These are phyloP conservation scores for Sodiomyces alkalinus DNA, from an alignment of 2,329 filamentous ascomycete species.

Conservation along the genomic window DNA sequence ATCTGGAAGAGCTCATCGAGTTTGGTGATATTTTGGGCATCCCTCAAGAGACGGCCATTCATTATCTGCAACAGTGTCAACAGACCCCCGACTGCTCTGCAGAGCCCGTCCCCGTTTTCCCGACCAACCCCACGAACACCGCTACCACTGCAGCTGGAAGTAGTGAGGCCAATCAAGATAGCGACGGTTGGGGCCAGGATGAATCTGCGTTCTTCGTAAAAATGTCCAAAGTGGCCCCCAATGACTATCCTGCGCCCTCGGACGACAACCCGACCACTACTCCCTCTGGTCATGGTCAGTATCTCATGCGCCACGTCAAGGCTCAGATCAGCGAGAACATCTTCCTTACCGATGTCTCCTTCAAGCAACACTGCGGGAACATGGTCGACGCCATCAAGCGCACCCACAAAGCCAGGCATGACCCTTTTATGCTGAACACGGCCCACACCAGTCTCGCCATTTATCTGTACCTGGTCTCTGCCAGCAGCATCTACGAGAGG, in stretches of 20 bases:
- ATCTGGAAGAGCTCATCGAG: not conserved
- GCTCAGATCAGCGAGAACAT: not conserved
- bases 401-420: not conserved
- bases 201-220: not conserved
- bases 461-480: constrained; percentile 1
- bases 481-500: not conserved
- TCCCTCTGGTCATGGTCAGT: not conserved
- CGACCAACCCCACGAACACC: too few relatives aligned
- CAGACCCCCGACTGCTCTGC: not conserved
- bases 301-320: not conserved
- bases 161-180: too few relatives aligned
- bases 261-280: not conserved
- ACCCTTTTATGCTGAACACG: not conserved
- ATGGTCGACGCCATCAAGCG: not conserved
- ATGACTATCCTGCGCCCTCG: not conserved
- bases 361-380: not conserved
- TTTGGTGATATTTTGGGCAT: not conserved
- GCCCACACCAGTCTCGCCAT: constrained; percentile 1
- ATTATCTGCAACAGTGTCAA: not conserved
- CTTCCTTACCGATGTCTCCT: constrained; percentile 1
- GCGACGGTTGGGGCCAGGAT: not conserved
- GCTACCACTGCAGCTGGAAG: too few relatives aligned
- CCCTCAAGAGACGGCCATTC: too few relatives aligned
- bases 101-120: too few relatives aligned
- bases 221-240: not conserved